Conservation (phyloP, 1,139 yeast genomes). For the Hyphopichia buzzinii region DNA sequence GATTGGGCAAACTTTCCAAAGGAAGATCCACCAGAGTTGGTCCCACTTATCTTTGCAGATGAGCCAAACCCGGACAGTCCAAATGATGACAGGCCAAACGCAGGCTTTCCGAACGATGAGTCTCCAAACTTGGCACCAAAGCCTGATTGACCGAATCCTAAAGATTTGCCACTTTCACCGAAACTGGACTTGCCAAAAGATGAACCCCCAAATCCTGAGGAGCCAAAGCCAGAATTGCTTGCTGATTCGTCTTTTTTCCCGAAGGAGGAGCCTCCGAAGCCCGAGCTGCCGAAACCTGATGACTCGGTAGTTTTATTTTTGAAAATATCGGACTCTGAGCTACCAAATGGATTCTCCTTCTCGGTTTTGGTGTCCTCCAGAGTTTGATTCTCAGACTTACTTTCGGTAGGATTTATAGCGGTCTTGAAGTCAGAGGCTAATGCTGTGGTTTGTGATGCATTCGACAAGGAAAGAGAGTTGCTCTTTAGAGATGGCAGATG, state of each 20-base stretch:
- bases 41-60: slow-evolving; percentile 8
- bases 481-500: slow-evolving; percentile 46
- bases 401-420: not conserved
- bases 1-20: slow-evolving; percentile 10
- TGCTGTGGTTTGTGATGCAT: not conserved
- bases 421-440: not conserved
- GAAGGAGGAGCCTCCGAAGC: not conserved
- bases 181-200: slow-evolving; percentile 9
- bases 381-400: not conserved
- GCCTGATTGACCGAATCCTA: slow-evolving; percentile 6
- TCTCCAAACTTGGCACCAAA: slow-evolving; percentile 2
- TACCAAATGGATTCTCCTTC: slow-evolving; percentile 12
- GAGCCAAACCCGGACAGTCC: slow-evolving; percentile 12
- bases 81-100: slow-evolving; percentile 14
- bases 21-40: slow-evolving; percentile 13
- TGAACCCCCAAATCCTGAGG: slow-evolving; percentile 12
- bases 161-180: slow-evolving; percentile 5
- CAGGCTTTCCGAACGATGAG: slow-evolving; percentile 4
- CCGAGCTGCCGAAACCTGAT: not conserved
- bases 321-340: slow-evolving; percentile 11
- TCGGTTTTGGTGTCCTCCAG: not conserved
- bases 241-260: not conserved
- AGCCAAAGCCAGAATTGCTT: slow-evolving; percentile 4
- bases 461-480: slow-evolving; percentile 17
- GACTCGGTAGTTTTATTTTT: not conserved